These are phyloP conservation scores for Bimuria novae-zelandiae DNA, from an alignment of 2,329 filamentous ascomycete genomes.

Conservation along the genomic window DNA sequence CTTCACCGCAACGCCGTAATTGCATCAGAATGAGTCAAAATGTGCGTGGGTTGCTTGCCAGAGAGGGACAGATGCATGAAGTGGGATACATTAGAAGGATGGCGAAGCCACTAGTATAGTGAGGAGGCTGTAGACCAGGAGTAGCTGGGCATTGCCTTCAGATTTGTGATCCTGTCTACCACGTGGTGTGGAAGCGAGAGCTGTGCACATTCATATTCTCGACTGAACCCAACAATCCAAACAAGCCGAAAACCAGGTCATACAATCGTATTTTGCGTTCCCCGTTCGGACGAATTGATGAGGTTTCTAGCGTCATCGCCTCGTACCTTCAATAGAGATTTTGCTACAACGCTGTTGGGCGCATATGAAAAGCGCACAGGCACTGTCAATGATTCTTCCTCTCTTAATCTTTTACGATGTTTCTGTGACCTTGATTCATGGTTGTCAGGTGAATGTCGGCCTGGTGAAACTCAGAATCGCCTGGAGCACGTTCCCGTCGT, in stretches of 20 bases:
- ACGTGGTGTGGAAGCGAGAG: neutral
- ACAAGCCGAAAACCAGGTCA: neutral
- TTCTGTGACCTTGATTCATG: neutral
- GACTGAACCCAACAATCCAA: neutral
- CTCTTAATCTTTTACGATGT: neutral
- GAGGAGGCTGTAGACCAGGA: too few relatives aligned
- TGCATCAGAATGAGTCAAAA: too few relatives aligned
- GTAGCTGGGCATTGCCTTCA: neutral
- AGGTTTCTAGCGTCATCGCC: neutral
- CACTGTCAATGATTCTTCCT: too few relatives aligned
- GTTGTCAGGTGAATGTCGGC: slow-evolving; percentile 14
- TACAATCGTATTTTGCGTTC: neutral
- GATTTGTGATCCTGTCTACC: neutral
- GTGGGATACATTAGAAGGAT: too few relatives aligned
- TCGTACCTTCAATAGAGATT: too few relatives aligned
- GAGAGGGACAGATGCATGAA: too few relatives aligned
- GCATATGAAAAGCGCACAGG: too few relatives aligned
- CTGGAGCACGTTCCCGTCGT: slow-evolving; percentile 71
- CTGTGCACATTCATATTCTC: neutral
- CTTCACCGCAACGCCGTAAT: too few relatives aligned
- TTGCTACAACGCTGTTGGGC: too few relatives aligned
- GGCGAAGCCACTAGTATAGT: too few relatives aligned
- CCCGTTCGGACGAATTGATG: neutral
- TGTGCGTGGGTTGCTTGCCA: too few relatives aligned
- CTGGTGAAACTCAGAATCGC: slow-evolving; percentile 67